Base-by-base conservation (phyloP, 768 basidiomycete species). In the Kwoniella dejecticola region DNA sequence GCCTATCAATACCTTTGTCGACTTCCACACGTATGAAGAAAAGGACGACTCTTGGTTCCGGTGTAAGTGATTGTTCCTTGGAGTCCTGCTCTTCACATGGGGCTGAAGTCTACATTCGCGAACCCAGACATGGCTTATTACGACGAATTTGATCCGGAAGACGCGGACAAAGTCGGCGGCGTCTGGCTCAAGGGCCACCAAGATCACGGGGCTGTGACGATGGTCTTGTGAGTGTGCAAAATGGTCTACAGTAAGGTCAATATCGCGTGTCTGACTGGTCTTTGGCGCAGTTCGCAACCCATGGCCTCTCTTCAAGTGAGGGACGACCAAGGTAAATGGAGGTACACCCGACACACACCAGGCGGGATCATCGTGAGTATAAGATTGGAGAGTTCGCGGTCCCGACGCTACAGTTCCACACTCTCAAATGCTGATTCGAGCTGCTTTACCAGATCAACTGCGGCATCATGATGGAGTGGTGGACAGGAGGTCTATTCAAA, bases 71-170 rank as follows among this genome's bases (percentile, higher is more conserved):
- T n/a, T n/a, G n/a, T n/a, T n/a, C n/a, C n/a, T n/a, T n/a, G n/a
- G n/a, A n/a, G n/a, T n/a, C n/a, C n/a, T n/a, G n/a, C n/a, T n/a
- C n/a, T n/a, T n/a, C n/a, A n/a, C n/a, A n/a, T n/a, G n/a, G n/a
- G n/a, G n/a, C n/a, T n/a, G n/a, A n/a, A n/a, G n/a, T n/a, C n/a
- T n/a, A n/a, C n/a, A n/a, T n/a, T n/a, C n/a, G n/a, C n/a, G n/a
- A n/a, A n/a, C n/a, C n/a, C n/a, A 62, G 60, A 62, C 30, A 62
- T 62, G 60, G 60, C 60, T 5, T 62, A 54, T 29, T 62, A 62
- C 31, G 60, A 62, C 45, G 60, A 62, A 46, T 62, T 49, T 44
- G 19, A 7, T 10, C 60, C 60, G 4, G 60, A 62, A 46, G 60
- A 62, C 36, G 60, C 45, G 31, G 54, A 26, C 11, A 62, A 62